phyloP scores from a whole-genome alignment of 495 filamentous ascomycete genomes.

The Opeltia flavorubescens region DNA sequence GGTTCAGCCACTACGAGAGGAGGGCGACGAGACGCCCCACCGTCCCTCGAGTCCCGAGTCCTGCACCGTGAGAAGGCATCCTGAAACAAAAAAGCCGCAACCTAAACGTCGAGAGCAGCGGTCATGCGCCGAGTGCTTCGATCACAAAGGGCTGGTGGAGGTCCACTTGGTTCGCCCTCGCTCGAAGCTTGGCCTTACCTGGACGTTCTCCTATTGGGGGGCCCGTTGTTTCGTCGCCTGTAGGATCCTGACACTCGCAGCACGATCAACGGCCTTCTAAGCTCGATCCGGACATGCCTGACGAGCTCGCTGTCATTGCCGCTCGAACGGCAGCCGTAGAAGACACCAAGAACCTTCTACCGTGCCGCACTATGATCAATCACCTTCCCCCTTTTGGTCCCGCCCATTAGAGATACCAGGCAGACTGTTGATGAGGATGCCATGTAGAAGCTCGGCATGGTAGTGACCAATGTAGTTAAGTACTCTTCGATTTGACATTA shows the following conservation, averaged over 20 bases:
- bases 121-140: neutral
- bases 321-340: conserved; percentile 12
- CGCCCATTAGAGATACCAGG: too few species aligned
- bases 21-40: neutral
- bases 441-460: too few species aligned
- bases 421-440: too few species aligned
- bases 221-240: conserved; percentile 10
- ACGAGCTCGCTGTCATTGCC: conserved; percentile 10
- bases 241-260: conserved; percentile 2
- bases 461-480: too few species aligned
- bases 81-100: conserved; percentile 13
- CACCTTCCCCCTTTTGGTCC: neutral
- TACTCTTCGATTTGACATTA: too few species aligned
- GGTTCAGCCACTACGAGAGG: neutral
- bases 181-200: conserved; percentile 16
- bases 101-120: conserved; percentile 1
- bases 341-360: conserved; percentile 13
- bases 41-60: neutral
- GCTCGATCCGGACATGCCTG: conserved; percentile 1
- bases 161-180: conserved; percentile 9
- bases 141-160: neutral
- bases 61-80: neutral
- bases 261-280: conserved; percentile 6
- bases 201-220: conserved; percentile 6
- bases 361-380: neutral